A percentile compares a stretch with the other conserved stretches of the same genome.
These are phyloP conservation scores for Aspergillus heteromorphus DNA, from an alignment of 495 filamentous ascomycete species.

Conservation along the genomic window DNA sequence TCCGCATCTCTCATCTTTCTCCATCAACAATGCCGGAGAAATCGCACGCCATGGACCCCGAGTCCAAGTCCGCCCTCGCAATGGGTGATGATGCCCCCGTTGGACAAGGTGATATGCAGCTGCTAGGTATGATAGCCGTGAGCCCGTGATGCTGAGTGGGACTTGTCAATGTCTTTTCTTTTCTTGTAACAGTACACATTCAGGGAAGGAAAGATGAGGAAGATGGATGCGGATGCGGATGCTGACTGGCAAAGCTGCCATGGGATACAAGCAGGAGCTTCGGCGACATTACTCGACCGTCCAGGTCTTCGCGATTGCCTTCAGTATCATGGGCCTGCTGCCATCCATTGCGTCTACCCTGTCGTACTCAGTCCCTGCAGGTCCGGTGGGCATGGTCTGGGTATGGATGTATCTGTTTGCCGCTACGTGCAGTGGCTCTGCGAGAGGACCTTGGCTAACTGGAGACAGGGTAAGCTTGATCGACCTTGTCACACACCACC, in stretches of 20 bases:
- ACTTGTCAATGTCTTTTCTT: no score
- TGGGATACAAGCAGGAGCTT: conserved; percentile 68
- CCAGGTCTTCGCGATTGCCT: conserved; percentile 65
- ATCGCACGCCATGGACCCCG: neutral
- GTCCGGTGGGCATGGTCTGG: conserved; percentile 68
- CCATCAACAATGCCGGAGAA: conserved; percentile 8
- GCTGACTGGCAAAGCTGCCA: conserved; percentile 20
- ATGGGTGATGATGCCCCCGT: conserved; percentile 4
- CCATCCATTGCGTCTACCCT: conserved; percentile 64
- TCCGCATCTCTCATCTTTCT: neutral
- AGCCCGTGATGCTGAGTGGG: no score
- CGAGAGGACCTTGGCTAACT: conserved; percentile 9
- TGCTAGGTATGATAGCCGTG: conserved; percentile 26
- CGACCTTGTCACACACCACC: neutral
- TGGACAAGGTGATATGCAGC: conserved; percentile 25
- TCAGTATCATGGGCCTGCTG: conserved; percentile 66
- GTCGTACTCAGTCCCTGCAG: conserved; percentile 59
- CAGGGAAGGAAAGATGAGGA: no score
- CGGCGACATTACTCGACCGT: conserved; percentile 61
- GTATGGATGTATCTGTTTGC: conserved; percentile 16
- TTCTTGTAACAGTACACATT: no score
- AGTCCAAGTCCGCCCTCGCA: conserved; percentile 5
- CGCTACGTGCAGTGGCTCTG: neutral
- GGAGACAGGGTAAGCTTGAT: conserved; percentile 19
- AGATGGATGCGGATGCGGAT: no score